Evolutionary conservation across 371 early-diverging fungal species (phyloP).

Genomic region (Rhizopus arrhizus): DNA sequence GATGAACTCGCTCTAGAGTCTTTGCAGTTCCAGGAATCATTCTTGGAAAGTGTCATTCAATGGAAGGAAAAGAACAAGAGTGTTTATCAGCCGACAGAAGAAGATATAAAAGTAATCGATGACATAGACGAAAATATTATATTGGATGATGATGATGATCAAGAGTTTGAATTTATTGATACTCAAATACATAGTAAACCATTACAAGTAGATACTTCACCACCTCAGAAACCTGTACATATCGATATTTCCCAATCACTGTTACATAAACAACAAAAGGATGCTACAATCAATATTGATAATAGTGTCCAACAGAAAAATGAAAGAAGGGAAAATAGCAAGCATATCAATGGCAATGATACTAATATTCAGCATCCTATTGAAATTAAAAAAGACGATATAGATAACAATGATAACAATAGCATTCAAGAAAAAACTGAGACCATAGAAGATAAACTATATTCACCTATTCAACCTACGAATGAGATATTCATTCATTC

Average conservation of each 20-base stretch:
- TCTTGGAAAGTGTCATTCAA: constrained; percentile 33
- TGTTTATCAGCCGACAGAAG: not conserved
- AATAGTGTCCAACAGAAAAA: not conserved
- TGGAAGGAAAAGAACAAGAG: constrained; percentile 29
- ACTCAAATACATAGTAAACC: not conserved
- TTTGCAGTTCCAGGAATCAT: constrained; percentile 42
- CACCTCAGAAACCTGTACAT: not conserved
- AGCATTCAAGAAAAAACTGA: not conserved
- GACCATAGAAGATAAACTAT: not conserved
- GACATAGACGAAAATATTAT: constrained; percentile 1
- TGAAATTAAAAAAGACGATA: not conserved
- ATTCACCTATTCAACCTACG: too few relatives aligned
- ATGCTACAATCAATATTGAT: not conserved
- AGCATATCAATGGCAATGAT: not conserved
- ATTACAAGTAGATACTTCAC: not conserved
- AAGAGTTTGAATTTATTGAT: constrained; percentile 23
- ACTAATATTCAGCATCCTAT: not conserved
- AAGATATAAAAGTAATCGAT: not conserved
- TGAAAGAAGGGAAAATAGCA: constrained; percentile 4
- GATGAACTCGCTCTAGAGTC: constrained; percentile 46
- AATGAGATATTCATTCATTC: not conserved
- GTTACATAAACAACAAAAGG: not conserved
- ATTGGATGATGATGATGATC: constrained; percentile 24
- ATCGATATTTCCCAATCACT: not conserved
- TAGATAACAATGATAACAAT: not conserved